phyloP scores from a whole-genome alignment of 352 stramenopile genomes.

The Pythium brassicae region DNA sequence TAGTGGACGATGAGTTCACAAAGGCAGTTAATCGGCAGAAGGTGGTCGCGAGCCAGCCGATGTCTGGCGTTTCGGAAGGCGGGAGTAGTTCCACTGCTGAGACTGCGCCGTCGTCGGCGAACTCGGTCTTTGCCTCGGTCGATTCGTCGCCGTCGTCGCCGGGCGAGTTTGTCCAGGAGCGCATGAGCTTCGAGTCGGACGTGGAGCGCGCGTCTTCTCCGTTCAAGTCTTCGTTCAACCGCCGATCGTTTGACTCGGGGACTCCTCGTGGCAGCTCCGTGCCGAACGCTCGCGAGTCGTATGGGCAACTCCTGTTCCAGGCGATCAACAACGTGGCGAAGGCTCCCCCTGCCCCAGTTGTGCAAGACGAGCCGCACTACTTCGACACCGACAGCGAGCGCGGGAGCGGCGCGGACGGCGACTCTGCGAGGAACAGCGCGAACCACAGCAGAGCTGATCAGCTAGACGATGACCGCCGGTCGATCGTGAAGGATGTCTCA shows the following conservation, averaged over 20 bases:
- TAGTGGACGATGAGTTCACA: conserved; percentile 6
- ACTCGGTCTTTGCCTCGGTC: conserved; percentile 5
- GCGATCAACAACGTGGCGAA: conserved; percentile 15
- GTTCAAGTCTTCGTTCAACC: conserved; percentile 3
- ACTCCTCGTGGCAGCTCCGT: conserved; percentile 10
- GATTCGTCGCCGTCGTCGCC: conserved; percentile 9
- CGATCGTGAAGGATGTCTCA: conserved; percentile 9
- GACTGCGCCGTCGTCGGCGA: conserved; percentile 10
- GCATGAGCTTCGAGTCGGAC: conserved; percentile 7
- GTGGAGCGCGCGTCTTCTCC: conserved; percentile 9
- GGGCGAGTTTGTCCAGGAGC: conserved; percentile 3
- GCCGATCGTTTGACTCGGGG: conserved; percentile 17
- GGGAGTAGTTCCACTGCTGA: neutral
- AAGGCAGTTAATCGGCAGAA: neutral
- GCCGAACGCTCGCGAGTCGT: conserved; percentile 8
- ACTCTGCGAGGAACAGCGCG: neutral
- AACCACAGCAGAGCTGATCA: neutral
- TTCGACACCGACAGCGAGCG: conserved; percentile 19
- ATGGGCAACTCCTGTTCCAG: conserved; percentile 11
- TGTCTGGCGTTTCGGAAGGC: conserved; percentile 1
- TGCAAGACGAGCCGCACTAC: conserved; percentile 10
- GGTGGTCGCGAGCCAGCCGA: neutral
- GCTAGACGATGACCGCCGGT: neutral
- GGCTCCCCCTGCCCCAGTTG: neutral
- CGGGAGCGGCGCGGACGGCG: conserved; percentile 4